phyloP scores from a whole-genome alignment of 768 basidiomycete species.

The Trametes coccinea region DNA sequence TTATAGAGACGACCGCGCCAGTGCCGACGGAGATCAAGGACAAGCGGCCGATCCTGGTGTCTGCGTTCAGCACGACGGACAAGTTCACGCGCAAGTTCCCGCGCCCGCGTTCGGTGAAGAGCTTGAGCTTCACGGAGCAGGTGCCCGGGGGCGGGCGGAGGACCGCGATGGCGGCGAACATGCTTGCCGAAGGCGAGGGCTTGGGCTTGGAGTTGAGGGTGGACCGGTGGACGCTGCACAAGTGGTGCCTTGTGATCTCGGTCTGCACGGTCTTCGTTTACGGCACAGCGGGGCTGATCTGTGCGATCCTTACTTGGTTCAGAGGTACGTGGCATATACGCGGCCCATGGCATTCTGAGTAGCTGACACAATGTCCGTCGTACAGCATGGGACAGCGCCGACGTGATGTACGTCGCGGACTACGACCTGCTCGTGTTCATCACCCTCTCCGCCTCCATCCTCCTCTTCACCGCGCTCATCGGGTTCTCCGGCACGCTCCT shows the following conservation, averaged over 20 bases:
- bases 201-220: slow-evolving; percentile 39
- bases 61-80: slow-evolving; percentile 29
- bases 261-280: slow-evolving; percentile 54
- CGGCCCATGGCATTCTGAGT: background rate
- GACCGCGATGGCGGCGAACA: slow-evolving; percentile 26
- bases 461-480: slow-evolving; percentile 58
- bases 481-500: slow-evolving; percentile 63
- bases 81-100: slow-evolving; percentile 58
- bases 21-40: slow-evolving; percentile 18
- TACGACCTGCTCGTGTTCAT: slow-evolving; percentile 54
- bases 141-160: slow-evolving; percentile 2
- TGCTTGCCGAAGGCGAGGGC: slow-evolving; percentile 39
- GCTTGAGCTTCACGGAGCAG: slow-evolving; percentile 14
- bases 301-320: slow-evolving; percentile 61
- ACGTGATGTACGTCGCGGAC: slow-evolving; percentile 63
- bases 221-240: slow-evolving; percentile 60
- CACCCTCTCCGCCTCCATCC: slow-evolving; percentile 56
- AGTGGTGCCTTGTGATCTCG: slow-evolving; percentile 61
- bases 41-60: slow-evolving; percentile 20
- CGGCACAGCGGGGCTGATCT: slow-evolving; percentile 51
- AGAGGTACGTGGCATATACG: slow-evolving; percentile 42
- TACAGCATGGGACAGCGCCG: slow-evolving; percentile 61
- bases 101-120: slow-evolving; percentile 33
- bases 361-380: background rate
- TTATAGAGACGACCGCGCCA: background rate